Base-by-base conservation (phyloP, 2,329 filamentous ascomycete genomes). In the Colletotrichum euphorbiae region DNA sequence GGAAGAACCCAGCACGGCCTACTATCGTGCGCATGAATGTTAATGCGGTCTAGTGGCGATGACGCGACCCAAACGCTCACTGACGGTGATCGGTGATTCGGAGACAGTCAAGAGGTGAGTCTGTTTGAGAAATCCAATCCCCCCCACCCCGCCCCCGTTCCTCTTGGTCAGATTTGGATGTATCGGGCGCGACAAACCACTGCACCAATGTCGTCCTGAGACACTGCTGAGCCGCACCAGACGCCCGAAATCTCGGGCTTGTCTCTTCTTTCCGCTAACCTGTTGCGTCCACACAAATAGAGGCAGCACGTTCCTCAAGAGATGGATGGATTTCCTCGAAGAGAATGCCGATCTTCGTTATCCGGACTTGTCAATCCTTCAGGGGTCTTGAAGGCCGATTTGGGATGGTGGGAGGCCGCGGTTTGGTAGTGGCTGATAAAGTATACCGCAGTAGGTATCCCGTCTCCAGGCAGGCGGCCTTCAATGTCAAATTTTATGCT, bases 311-410 rank as follows among this genome's bases (percentile, higher is more conserved):
- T 98, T 97, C 76, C 84, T 98, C 70, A 94, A 93, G 79, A 85
- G 85, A 70, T 98, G 95, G 96, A 97, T 98, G 93, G 87, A 85
- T 9, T 95, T 91, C 77, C 83, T 98, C 33, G 95, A 98, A 79
- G 93, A 97, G 71, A 84, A 97, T 74, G 92, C 94, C 7, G 95
- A 98, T 80, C 81, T 98, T 72, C 85, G 96, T 75, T 98, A 98
- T 80, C 93, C 95, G 3, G 92, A 96, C 76, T 75, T 89, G 43
- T 78, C 82, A 6, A 78, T 77, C 12, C 70, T 85, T 36, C 69
- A 69, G 45, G 66, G 60, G 43, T 59, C 60, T n/a, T 70, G 56
- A 70, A 50, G 45, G 31, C 50, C 42, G 12, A 24, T 46, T 51
- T 56, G 60, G 48, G 48, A 69, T 38, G 65, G 40, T 40, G 63